A percentile compares a stretch with the other conserved stretches of the same genome.
phyloP scores from a whole-genome alignment of 140 eudicot genomes.

The Erigeron philadelphicus region DNA sequence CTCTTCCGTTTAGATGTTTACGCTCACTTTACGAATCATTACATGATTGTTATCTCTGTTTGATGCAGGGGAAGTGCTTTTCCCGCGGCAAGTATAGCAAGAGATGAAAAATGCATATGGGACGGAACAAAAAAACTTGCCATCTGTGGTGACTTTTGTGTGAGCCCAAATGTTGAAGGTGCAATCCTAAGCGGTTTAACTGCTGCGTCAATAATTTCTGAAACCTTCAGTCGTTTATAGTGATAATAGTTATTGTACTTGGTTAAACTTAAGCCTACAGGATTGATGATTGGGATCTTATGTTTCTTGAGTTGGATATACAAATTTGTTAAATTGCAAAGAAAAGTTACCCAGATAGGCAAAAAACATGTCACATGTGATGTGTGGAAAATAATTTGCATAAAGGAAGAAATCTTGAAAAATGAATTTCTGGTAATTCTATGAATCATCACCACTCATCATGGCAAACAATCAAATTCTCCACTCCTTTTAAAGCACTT shows the following conservation, averaged over 20 bases:
- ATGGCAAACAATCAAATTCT: slow-evolving; percentile 15
- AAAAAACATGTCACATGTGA: not conserved
- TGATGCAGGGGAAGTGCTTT: slow-evolving; percentile 85
- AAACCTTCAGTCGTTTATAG: slow-evolving; percentile 43
- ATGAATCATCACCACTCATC: not conserved
- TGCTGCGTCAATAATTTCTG: slow-evolving; percentile 66
- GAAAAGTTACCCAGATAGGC: not conserved
- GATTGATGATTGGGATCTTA: not conserved
- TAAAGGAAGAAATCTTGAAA: too few species aligned
- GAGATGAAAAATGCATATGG: slow-evolving; percentile 85
- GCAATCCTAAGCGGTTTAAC: slow-evolving; percentile 78
- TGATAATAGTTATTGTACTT: not conserved
- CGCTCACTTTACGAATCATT: not conserved
- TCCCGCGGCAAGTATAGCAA: slow-evolving; percentile 65
- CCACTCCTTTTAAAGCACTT: not conserved
- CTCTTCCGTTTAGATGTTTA: not conserved
- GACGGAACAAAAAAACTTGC: slow-evolving; percentile 56
- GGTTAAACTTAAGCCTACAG: too few species aligned
- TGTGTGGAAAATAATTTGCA: not conserved
- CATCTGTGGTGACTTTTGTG: slow-evolving; percentile 95
- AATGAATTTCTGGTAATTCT: not conserved
- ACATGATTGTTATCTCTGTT: not conserved
- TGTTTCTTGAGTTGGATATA: not conserved
- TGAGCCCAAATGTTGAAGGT: slow-evolving; percentile 87
- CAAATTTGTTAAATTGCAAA: not conserved